Conservation (phyloP, 805 yeast genomes). For the Scheffersomyces coipomensis region DNA sequence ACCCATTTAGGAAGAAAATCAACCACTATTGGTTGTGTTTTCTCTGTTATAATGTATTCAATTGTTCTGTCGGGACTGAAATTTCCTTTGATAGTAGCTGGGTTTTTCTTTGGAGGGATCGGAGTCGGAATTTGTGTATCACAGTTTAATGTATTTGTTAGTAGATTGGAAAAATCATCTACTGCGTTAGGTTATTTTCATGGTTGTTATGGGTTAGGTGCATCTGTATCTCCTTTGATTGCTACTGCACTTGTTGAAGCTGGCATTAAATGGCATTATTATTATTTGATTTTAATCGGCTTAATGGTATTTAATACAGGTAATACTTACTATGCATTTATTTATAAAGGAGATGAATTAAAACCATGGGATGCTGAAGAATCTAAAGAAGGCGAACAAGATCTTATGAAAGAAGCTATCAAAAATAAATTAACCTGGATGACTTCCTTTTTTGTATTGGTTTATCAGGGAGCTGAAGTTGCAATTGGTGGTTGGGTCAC, state of each 20-base stretch:
- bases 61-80: conserved; percentile 18
- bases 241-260: conserved; percentile 19
- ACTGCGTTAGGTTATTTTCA: conserved; percentile 17
- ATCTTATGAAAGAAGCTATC: conserved; percentile 32
- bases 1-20: conserved; percentile 18
- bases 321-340: conserved; percentile 12
- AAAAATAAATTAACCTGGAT: conserved; percentile 43
- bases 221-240: conserved; percentile 23
- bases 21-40: conserved; percentile 10
- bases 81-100: conserved; percentile 18
- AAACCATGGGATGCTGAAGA: conserved; percentile 14
- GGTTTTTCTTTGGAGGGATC: conserved; percentile 21
- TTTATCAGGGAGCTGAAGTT: conserved; percentile 70
- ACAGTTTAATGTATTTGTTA: conserved; percentile 18
- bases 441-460: conserved; percentile 52
- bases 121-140: conserved; percentile 19
- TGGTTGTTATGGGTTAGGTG: conserved; percentile 23
- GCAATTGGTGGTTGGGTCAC: conserved; percentile 74
- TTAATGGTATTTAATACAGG: conserved; percentile 12
- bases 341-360: conserved; percentile 17
- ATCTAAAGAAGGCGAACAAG: conserved; percentile 4
- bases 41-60: conserved; percentile 12
- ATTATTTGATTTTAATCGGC: conserved; percentile 17
- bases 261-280: conserved; percentile 20
- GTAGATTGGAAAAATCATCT: conserved; percentile 15